These are phyloP conservation scores for Remersonia thermophila DNA, from an alignment of 2,329 filamentous ascomycete genomes.

Conservation along the genomic window DNA sequence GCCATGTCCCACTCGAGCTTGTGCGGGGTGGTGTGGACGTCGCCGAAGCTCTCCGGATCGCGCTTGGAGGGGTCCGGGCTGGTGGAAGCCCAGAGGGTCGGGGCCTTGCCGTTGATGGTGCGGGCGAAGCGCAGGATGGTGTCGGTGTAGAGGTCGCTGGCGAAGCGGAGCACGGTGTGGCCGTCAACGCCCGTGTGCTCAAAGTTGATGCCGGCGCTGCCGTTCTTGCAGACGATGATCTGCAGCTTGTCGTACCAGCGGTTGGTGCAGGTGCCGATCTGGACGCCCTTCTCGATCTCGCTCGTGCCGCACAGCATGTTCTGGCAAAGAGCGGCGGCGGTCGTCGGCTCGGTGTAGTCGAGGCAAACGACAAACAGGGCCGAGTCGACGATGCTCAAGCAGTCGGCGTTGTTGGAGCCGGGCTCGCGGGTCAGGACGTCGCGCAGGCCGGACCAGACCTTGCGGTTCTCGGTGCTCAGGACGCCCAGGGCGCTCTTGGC, in stretches of 20 bases:
- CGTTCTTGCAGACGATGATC: conserved; percentile 98
- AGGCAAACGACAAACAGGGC: conserved; percentile 86
- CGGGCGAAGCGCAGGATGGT: conserved; percentile 92
- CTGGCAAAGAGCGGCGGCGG: conserved; percentile 74
- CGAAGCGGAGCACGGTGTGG: conserved; percentile 91
- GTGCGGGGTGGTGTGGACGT: conserved; percentile 85
- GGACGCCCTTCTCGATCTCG: conserved; percentile 81
- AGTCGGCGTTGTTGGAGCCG: conserved; percentile 90
- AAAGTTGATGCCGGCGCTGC: conserved; percentile 96
- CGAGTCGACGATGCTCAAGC: conserved; percentile 87
- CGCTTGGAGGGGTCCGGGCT: conserved; percentile 89
- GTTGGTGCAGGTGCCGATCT: conserved; percentile 95
- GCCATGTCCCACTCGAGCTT: conserved; percentile 98
- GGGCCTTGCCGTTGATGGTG: conserved; percentile 88
- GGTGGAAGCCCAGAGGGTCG: conserved; percentile 78
- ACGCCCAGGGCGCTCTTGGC: conserved; percentile 93
- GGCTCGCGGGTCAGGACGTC: conserved; percentile 78
- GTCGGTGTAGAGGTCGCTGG: conserved; percentile 92
- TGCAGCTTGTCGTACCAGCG: conserved; percentile 99
- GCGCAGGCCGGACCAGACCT: conserved; percentile 84
- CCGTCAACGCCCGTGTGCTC: conserved; percentile 97
- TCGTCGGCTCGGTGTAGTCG: conserved; percentile 79
- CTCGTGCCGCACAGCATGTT: conserved; percentile 98
- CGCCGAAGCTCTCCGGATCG: conserved; percentile 80
- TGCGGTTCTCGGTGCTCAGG: conserved; percentile 89